Evolutionary conservation across 2,329 filamentous ascomycete genomes (phyloP).

Genomic region (Orbilia ellipsospora): DNA sequence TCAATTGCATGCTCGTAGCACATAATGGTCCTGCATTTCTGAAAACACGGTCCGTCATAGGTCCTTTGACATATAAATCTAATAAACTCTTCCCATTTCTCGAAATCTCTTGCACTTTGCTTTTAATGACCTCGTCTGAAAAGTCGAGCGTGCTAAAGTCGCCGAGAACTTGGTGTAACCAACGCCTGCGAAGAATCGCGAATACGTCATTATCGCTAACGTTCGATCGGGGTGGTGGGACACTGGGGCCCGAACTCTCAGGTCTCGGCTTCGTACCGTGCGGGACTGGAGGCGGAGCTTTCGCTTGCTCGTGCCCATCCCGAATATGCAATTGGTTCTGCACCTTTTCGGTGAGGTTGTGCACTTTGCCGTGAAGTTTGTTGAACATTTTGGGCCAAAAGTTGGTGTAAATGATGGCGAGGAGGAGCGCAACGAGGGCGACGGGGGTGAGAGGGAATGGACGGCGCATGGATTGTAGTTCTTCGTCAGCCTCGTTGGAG

Average conservation of each 20-base stretch:
- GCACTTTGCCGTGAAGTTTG: slow-evolving; percentile 13
- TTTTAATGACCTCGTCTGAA: neutral
- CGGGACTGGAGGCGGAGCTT: slow-evolving; percentile 2
- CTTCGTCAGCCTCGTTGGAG: neutral
- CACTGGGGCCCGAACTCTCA: neutral
- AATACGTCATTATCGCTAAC: slow-evolving; percentile 15
- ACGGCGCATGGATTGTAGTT: neutral
- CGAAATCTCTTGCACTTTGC: slow-evolving; percentile 5
- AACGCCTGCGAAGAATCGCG: slow-evolving; percentile 23
- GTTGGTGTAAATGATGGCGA: neutral
- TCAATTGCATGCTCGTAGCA: slow-evolving; percentile 16
- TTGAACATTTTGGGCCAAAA: slow-evolving; percentile 9
- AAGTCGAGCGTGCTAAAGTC: slow-evolving; percentile 19
- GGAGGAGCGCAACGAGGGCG: neutral
- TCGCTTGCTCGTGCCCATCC: neutral
- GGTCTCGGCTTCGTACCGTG: slow-evolving; percentile 11
- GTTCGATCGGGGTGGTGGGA: neutral
- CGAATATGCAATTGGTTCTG: slow-evolving; percentile 12
- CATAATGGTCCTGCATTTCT: slow-evolving; percentile 15
- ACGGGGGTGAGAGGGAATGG: slow-evolving; percentile 11
- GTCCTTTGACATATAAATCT: slow-evolving; percentile 5
- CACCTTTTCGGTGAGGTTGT: slow-evolving; percentile 8
- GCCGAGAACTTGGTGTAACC: slow-evolving; percentile 30
- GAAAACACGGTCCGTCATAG: slow-evolving; percentile 16
- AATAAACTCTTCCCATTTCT: neutral